Conservation (phyloP, 768 basidiomycete genomes). For the Macrolepiota albuminosa region DNA sequence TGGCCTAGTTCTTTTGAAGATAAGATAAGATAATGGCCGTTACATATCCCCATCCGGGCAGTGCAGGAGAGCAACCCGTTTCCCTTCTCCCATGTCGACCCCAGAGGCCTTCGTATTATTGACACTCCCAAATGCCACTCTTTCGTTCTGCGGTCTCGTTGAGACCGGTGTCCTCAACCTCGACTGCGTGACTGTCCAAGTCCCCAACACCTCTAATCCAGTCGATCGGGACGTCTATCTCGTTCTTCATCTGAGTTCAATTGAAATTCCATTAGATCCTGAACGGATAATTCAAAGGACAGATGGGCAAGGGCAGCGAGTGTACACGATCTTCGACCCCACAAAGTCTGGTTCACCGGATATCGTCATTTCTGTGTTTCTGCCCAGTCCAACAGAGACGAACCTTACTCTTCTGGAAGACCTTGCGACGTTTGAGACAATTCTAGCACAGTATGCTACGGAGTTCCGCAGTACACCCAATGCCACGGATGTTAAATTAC, state of each 20-base stretch:
- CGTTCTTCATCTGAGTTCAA: constrained; percentile 49
- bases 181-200: constrained; percentile 56
- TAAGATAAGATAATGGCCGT: no score
- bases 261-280: constrained; percentile 62
- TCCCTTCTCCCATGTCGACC: constrained; percentile 9
- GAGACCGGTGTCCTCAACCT: constrained; percentile 46
- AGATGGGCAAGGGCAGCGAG: constrained; percentile 29
- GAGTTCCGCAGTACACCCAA: constrained; percentile 30
- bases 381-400: constrained; percentile 19
- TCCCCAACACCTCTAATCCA: constrained; percentile 25
- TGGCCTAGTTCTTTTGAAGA: no score
- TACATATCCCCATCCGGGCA: not conserved
- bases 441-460: constrained; percentile 57
- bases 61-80: not conserved
- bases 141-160: constrained; percentile 27
- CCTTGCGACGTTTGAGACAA: constrained; percentile 59
- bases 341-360: constrained; percentile 33
- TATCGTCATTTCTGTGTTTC: constrained; percentile 31
- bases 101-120: constrained; percentile 53
- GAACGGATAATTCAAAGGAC: constrained; percentile 37
- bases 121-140: constrained; percentile 42
- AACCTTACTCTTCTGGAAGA: constrained; percentile 45
- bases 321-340: constrained; percentile 37
- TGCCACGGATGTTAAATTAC: constrained; percentile 3
- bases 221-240: constrained; percentile 59